Evolutionary conservation across 495 filamentous ascomycete species (phyloP), one percentile per base, ranked within the genome.

Genomic region (Penicillium daleae): DNA sequence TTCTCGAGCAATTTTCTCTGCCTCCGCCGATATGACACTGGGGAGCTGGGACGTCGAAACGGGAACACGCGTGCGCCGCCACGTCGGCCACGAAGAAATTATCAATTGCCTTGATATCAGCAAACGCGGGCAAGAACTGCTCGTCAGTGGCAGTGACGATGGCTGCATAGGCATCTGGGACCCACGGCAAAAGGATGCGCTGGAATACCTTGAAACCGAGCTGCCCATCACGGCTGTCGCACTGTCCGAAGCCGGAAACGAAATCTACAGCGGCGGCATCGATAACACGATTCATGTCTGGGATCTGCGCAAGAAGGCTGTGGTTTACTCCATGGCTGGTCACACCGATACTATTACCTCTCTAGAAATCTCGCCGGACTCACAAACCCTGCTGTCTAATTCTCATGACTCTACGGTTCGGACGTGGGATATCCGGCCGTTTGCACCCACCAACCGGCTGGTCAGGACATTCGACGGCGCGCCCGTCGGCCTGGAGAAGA

Each of bases 221-320:
- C 95, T 96, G 54, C 95, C 96, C 6, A 88, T 99, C 65, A 97
- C 94, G 0, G 90, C 93, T 0, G 88, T 98, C 0, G 92, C 94
- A 4, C 75, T 97, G 7, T 89, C 93, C 5, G 93, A 97, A 76
- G 92, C 92, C 19, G 95, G 94, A 17, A 97, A 95, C 71, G 96
- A 99, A 76, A 84, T 99, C 7, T 99, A 93, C 73, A 93, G 90
- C 19, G 95, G 95, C 37, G 90, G 93, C 10, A 97, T 99, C 59
- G 95, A 98, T 73, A 97, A 97, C 66, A 92, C 96, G 60, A 96
- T 99, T 72, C 93, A 96, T 71, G 91, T 95, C 7, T 99, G 94
- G 92, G 96, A 99, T 77, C 75, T 97, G 61, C 87, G 96, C 64
- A 97, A 97, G 78, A 92, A 93, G 71, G 86, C 86, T 0, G 85